Conservation (phyloP, 768 basidiomycete species). For the Rhizopogon roseolus region DNA sequence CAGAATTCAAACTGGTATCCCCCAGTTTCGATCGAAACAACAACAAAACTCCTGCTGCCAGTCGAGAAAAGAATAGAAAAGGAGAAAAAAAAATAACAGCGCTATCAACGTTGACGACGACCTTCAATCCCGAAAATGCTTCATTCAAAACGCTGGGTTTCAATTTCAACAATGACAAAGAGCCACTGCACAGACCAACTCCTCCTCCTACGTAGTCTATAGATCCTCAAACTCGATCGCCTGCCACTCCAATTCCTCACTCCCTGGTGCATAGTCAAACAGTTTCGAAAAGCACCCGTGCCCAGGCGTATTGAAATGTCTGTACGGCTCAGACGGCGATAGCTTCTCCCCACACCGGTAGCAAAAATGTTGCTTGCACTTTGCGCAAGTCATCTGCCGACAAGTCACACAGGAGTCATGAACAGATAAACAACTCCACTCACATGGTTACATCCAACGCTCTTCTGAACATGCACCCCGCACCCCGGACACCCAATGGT, state of each 20-base stretch:
- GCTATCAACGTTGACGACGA: neutral
- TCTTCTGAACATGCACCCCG: constrained; percentile 67
- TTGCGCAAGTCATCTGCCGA: constrained; percentile 70
- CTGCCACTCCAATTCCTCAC: constrained; percentile 41
- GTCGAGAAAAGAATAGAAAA: neutral
- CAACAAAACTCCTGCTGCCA: neutral
- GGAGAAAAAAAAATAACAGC: neutral
- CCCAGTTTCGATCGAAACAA: neutral
- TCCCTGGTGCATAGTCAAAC: constrained; percentile 46
- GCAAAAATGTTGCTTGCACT: constrained; percentile 76
- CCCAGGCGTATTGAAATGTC: constrained; percentile 58
- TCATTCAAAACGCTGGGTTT: constrained; percentile 1
- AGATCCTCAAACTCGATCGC: constrained; percentile 35
- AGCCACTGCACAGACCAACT: neutral
- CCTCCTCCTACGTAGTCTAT: constrained; percentile 5
- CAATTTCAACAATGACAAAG: neutral
- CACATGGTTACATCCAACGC: constrained; percentile 85
- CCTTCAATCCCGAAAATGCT: neutral
- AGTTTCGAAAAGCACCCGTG: constrained; percentile 55
- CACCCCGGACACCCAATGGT: constrained; percentile 78
- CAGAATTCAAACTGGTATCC: constrained; percentile 3
- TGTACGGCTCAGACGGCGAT: constrained; percentile 48
- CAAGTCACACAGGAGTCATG: neutral
- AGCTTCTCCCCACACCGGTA: constrained; percentile 69
- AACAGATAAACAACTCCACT: constrained; percentile 18